Base-by-base conservation (phyloP, 108 stramenopile genomes). In the Pseudonitzschia delicatissima region DNA sequence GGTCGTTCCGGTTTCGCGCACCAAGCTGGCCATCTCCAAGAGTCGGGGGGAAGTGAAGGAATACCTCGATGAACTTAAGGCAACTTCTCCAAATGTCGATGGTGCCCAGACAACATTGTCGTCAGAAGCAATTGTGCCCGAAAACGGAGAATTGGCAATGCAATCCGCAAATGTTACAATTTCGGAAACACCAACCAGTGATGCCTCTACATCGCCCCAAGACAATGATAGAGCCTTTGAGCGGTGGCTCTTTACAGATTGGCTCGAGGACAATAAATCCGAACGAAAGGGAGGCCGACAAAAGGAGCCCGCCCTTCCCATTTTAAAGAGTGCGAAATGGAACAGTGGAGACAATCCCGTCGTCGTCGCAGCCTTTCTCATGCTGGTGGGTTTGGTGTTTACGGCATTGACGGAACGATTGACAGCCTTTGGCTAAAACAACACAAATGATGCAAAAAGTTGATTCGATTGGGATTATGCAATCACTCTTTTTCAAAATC, bases 301-400 rank as follows among this genome's bases (percentile, higher is more conserved):
- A 58, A 93, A 93, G 48, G 85, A 86, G 70, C 87, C 87, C 8
- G 92, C 92, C 3, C 40, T 93, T 4, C 91, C 91, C 0, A 79
- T 90, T 5, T 52, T 93, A 36, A 90, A 85, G 62, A 57, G 84
- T 32, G 92, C 92, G 7, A 93, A 93, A 69, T 93, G 92, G 88
- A 93, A 93, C 58, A 87, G 86, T 18, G 92, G 92, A 1, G 92
- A 93, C 60, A 93, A 93, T 74, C 92, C 88, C 18, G 87, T 90
- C 5, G 59, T 90, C 17, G 92, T 82, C 2, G 84, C 92, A 9
- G 73, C 88, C 2, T 78, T 74, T 5, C 66, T 92, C 48, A 86
- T 92, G 71, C 61, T 82, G 48, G 9, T 87, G 11, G 87, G 90
- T 45, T 63, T 92, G 47, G 28, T 87, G 0, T 31, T 87, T 17